Percentiles rank a stretch among this genome's conserved stretches.
phyloP scores from a whole-genome alignment of 2,329 filamentous ascomycete genomes.

The Arthroderma sp. region DNA sequence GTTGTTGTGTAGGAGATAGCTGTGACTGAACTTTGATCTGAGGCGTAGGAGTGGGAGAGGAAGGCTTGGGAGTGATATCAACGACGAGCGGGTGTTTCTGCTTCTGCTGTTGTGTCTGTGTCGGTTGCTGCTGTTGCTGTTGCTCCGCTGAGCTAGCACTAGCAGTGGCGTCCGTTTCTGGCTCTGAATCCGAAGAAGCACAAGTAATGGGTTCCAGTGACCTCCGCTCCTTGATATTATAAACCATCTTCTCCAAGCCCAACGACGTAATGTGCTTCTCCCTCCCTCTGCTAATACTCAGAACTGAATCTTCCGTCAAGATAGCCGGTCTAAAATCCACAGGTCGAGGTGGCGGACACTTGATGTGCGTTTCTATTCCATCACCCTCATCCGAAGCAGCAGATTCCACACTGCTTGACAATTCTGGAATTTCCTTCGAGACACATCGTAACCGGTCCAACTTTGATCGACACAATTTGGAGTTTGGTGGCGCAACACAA shows the following conservation, averaged over 20 bases:
- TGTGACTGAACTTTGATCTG: constrained; percentile 3
- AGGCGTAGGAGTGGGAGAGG: constrained; percentile 28
- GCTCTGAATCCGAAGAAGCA: constrained; percentile 34
- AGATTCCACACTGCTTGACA: constrained; percentile 68
- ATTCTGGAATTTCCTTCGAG: constrained; percentile 51
- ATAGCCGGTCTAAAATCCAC: constrained; percentile 47
- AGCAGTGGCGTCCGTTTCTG: constrained; percentile 30
- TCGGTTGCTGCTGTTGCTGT: constrained; percentile 20
- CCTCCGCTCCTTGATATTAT: constrained; percentile 76
- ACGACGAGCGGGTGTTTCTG: constrained; percentile 8
- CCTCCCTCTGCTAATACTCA: constrained; percentile 55
- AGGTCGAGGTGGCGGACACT: constrained; percentile 33
- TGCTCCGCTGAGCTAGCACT: constrained; percentile 27
- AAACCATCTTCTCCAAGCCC: constrained; percentile 86
- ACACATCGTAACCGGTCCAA: constrained; percentile 17
- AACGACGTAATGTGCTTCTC: constrained; percentile 88
- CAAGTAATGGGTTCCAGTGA: constrained; percentile 40
- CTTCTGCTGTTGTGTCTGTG: constrained; percentile 15
- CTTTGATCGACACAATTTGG: constrained; percentile 2
- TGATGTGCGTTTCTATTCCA: constrained; percentile 43
- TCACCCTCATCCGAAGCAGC: constrained; percentile 50
- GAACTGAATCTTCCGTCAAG: constrained; percentile 41
- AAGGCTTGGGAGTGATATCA: constrained; percentile 32
- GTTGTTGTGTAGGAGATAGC: constrained; percentile 7
- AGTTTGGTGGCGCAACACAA: constrained; percentile 57